A percentile compares a stretch with the other conserved stretches of the same genome.
Evolutionary conservation across 2,329 filamentous ascomycete genomes (phyloP).

Genomic region (Aspergillus floridensis): DNA sequence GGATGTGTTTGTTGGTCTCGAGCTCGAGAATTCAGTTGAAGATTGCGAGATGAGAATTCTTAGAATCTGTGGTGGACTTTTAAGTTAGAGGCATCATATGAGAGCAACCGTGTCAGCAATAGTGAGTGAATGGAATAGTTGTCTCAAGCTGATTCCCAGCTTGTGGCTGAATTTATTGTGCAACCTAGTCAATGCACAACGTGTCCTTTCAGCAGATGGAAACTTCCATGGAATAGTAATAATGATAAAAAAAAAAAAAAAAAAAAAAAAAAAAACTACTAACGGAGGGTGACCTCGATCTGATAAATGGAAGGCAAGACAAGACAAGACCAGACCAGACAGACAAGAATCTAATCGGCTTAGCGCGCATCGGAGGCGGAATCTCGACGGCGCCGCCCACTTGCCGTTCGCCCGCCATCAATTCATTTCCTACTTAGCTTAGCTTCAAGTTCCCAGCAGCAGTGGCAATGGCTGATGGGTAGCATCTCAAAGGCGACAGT

Average conservation of each 20-base stretch:
- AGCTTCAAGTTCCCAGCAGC: background rate
- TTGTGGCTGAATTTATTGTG: background rate
- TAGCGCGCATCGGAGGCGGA: conserved; percentile 2
- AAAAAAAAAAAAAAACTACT: too few species aligned
- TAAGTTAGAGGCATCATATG: background rate
- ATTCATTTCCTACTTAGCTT: background rate
- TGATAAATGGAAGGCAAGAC: background rate
- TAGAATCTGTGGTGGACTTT: background rate
- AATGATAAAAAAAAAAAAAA: too few species aligned
- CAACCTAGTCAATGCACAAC: background rate
- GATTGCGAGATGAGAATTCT: background rate
- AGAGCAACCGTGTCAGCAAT: background rate
- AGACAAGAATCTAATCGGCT: background rate
- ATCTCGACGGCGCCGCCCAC: background rate
- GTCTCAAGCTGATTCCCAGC: background rate
- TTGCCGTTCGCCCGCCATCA: background rate
- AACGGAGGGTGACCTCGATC: background rate
- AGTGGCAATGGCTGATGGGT: conserved; percentile 25
- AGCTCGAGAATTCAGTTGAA: background rate
- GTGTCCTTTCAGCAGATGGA: background rate
- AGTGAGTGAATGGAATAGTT: background rate
- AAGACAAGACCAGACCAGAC: background rate
- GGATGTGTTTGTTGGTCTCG: background rate
- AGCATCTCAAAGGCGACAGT: conserved; percentile 19
- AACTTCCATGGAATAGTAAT: background rate